phyloP scores from a whole-genome alignment of 1,284 basidiomycete species.

The Takashimella koratensis region DNA sequence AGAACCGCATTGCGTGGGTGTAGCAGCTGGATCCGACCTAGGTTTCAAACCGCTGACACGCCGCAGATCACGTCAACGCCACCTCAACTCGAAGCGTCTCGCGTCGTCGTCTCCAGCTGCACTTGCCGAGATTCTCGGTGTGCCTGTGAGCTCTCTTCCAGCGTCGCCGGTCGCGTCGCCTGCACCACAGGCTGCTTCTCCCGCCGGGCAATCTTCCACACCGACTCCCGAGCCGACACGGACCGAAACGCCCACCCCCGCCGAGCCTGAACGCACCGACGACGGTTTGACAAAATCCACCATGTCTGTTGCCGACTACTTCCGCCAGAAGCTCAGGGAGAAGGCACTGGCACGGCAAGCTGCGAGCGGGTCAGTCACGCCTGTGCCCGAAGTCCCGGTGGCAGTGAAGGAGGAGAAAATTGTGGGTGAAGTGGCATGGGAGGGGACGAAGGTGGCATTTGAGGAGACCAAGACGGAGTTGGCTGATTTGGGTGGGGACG shows the following conservation, averaged over 20 bases:
- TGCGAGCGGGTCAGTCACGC: constrained; percentile 13
- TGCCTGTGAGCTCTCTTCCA: constrained; percentile 39
- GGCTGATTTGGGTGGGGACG: background rate
- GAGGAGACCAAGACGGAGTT: constrained; percentile 10
- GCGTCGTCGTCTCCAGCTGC: constrained; percentile 47
- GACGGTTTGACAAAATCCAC: constrained; percentile 23
- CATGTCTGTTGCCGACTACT: constrained; percentile 47
- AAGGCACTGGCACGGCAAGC: constrained; percentile 39
- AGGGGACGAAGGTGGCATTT: constrained; percentile 37
- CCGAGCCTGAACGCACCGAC: constrained; percentile 19
- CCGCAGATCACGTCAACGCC: constrained; percentile 41
- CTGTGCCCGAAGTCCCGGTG: constrained; percentile 21
- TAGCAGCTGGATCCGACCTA: background rate
- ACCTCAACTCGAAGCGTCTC: constrained; percentile 42
- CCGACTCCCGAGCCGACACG: constrained; percentile 14
- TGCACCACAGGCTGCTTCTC: constrained; percentile 16
- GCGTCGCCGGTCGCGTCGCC: constrained; percentile 14
- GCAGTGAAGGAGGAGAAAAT: constrained; percentile 28
- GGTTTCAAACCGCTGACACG: constrained; percentile 2
- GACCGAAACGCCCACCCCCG: constrained; percentile 2
- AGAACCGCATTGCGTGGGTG: constrained; percentile 46
- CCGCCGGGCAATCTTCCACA: constrained; percentile 12
- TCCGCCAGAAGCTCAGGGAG: constrained; percentile 46
- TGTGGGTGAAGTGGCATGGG: constrained; percentile 34
- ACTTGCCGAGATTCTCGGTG: constrained; percentile 48